Evolutionary conservation across 2,329 filamentous ascomycete genomes (phyloP).

Genomic region (Rhynchosporium agropyri): DNA sequence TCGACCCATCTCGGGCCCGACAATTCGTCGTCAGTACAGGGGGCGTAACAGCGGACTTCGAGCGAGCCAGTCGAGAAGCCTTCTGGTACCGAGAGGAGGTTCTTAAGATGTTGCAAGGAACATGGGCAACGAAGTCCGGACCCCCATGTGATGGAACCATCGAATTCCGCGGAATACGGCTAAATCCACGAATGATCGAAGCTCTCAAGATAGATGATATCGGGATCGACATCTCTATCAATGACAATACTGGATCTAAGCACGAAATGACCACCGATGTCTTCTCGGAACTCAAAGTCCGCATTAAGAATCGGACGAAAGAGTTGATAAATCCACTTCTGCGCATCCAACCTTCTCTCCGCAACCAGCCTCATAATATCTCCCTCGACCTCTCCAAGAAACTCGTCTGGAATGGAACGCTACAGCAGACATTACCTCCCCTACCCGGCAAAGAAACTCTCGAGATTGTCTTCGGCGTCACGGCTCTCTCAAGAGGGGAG

Average conservation of each 20-base stretch:
- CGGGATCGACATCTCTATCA: constrained; percentile 63
- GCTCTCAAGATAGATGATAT: constrained; percentile 80
- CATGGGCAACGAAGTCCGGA: constrained; percentile 64
- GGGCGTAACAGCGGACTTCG: constrained; percentile 76
- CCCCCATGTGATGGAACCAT: constrained; percentile 64
- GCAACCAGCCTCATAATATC: constrained; percentile 63
- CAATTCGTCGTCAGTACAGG: constrained; percentile 88
- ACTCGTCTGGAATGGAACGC: constrained; percentile 80
- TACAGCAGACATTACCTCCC: constrained; percentile 73
- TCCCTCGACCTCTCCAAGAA: constrained; percentile 82
- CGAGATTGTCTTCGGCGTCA: constrained; percentile 68
- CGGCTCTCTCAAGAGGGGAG: constrained; percentile 75
- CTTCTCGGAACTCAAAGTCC: constrained; percentile 72
- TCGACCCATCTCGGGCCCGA: constrained; percentile 81
- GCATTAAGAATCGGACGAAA: constrained; percentile 72
- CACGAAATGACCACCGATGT: constrained; percentile 53
- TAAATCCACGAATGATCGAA: constrained; percentile 80
- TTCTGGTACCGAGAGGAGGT: constrained; percentile 92
- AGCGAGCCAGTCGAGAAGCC: constrained; percentile 75
- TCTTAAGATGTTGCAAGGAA: constrained; percentile 68
- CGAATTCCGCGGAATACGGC: constrained; percentile 74
- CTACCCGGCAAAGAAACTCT: constrained; percentile 61
- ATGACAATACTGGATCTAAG: constrained; percentile 32
- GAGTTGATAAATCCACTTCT: constrained; percentile 71
- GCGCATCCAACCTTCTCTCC: constrained; percentile 74